Evolutionary conservation across 441 rosid species (phyloP), one percentile per base, ranked within the genome.

Genomic region (Populus trichocarpa): DNA sequence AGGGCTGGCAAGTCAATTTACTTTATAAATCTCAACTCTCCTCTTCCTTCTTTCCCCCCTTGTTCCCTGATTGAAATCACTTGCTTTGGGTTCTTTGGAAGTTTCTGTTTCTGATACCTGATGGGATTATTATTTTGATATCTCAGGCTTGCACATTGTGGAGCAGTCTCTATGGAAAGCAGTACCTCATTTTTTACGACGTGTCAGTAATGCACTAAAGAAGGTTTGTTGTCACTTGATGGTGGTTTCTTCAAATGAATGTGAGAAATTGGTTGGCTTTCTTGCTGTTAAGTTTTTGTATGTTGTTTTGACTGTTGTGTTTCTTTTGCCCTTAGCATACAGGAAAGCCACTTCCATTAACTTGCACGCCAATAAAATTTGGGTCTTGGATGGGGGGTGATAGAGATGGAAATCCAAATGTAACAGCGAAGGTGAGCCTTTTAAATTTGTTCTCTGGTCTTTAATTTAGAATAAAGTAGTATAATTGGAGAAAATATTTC

Each of bases 311-410:
- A 33, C 30, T 64, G 63, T 72, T 63, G 38, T 18, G 9, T 66
- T 71, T n/a, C 72, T 71, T 78, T 23, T 13, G 25, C 64, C 71
- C 77, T 76, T 80, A 95, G 99, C 92, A 92, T 78, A 90, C 98
- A 26, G 98, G 98, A 79, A 89, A 86, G 81, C 87, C 97, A 35
- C 96, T 95, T 79, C 99, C 99, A 69, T 89, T 93, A 78, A 95
- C 95, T 82, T 90, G 97, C 88, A 91, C 99, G 5, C 99, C 99
- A 10, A 95, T 95, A 83, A 93, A 86, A 80, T 92, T 95, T 81
- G 99, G 99, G 38, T 93, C 98, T 79, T 93, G 98, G 99, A 95
- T 95, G 99, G 99, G 98, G 75, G 99, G 98, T 84, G 99, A 95
- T 80, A 92, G 98, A 86, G 98, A 93, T 89, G 99, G 99, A 85